Conservation (phyloP, 768 basidiomycete genomes). For the Mycena venus region DNA sequence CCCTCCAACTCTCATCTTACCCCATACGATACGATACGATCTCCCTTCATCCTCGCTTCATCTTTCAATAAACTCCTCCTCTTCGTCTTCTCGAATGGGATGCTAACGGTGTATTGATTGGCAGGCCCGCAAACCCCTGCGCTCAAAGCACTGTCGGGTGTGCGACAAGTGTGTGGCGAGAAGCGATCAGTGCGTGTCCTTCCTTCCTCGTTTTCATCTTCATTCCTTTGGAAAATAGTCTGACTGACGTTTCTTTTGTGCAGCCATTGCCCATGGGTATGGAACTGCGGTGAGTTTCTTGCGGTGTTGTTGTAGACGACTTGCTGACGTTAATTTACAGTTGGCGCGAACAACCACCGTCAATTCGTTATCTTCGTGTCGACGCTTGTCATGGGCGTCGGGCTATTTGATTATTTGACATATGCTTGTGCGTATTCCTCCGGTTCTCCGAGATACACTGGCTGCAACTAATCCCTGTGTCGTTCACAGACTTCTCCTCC, state of each 20-base stretch:
- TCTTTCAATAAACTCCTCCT: too few species aligned
- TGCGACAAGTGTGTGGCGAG: slow-evolving; percentile 92
- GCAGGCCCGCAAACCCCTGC: slow-evolving; percentile 88
- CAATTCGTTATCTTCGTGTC: slow-evolving; percentile 95
- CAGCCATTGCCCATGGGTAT: slow-evolving; percentile 99
- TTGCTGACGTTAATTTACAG: slow-evolving; percentile 50
- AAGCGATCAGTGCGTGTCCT: slow-evolving; percentile 86
- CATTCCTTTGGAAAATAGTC: too few species aligned
- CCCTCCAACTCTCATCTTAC: too few species aligned
- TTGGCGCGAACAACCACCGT: slow-evolving; percentile 94
- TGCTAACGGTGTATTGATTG: neutral
- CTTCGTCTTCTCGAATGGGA: too few species aligned
- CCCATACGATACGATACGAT: too few species aligned
- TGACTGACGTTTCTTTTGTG: neutral
- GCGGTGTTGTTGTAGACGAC: neutral
- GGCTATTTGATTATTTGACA: slow-evolving; percentile 86
- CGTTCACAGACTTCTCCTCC: slow-evolving; percentile 67
- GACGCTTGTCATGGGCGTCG: slow-evolving; percentile 86
- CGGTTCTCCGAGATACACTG: neutral
- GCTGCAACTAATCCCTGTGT: neutral
- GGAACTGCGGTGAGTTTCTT: slow-evolving; percentile 88
- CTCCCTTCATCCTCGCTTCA: too few species aligned
- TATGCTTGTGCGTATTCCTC: slow-evolving; percentile 75
- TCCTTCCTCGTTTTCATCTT: too few species aligned
- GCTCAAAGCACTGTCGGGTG: slow-evolving; percentile 95